Percentiles rank a stretch among this genome's conserved stretches.
Evolutionary conservation across 164 flowering plant species (phyloP).

Genomic region (Macadamia tetraphylla): DNA sequence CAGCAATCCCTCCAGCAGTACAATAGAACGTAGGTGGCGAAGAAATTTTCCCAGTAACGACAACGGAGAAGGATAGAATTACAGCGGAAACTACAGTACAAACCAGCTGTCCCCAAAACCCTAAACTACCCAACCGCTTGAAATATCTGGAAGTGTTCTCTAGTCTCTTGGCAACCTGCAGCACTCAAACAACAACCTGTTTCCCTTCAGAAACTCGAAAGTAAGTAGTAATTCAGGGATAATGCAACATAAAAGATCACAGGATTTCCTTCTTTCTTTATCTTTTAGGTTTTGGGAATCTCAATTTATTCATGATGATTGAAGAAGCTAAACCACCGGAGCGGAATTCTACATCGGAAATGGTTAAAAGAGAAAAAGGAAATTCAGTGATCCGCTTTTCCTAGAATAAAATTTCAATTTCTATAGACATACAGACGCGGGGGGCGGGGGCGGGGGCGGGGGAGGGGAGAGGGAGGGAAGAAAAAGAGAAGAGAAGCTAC

Average conservation of each 20-base stretch:
- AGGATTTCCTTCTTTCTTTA: too few species aligned
- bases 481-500: constrained; percentile 18
- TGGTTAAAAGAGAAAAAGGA: neutral
- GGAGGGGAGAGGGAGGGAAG: too few species aligned
- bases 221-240: too few species aligned
- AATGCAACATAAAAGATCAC: too few species aligned
- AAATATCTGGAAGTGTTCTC: constrained; percentile 81
- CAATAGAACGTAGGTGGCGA: constrained; percentile 88
- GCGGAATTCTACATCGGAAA: too few species aligned
- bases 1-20: constrained; percentile 84
- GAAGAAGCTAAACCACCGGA: too few species aligned
- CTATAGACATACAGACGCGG: neutral
- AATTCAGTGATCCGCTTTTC: too few species aligned
- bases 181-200: constrained; percentile 5
- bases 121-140: constrained; percentile 81
- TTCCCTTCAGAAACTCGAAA: too few species aligned
- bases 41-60: constrained; percentile 66
- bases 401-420: neutral
- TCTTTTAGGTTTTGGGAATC: too few species aligned
- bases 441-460: too few species aligned
- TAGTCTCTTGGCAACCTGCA: constrained; percentile 83
- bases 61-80: constrained; percentile 81
- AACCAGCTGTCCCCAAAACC: constrained; percentile 95
- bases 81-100: constrained; percentile 84
- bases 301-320: too few species aligned